These are phyloP conservation scores for Populus hybrid DNA, from an alignment of 441 rosid species.

Conservation along the genomic window DNA sequence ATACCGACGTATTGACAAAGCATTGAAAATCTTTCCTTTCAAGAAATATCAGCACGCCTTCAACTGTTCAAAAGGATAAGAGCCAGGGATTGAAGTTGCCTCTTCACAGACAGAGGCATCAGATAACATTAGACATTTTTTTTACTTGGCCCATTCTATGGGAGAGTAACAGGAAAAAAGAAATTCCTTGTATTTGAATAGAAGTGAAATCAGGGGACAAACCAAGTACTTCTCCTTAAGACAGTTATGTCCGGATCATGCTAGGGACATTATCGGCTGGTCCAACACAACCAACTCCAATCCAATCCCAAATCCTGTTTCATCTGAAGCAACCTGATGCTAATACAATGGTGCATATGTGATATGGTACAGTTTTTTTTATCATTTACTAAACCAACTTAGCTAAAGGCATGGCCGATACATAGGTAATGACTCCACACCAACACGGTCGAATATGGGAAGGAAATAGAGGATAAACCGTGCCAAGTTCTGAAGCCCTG, in stretches of 20 bases:
- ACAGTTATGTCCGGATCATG: background rate
- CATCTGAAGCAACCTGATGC: background rate
- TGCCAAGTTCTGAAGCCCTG: background rate
- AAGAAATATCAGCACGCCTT: background rate
- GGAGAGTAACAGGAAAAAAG: background rate
- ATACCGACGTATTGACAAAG: slow-evolving; percentile 17
- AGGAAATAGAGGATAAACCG: background rate
- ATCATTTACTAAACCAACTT: background rate
- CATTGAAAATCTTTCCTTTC: background rate
- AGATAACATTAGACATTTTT: background rate
- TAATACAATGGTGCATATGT: background rate
- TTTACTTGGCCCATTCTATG: slow-evolving; percentile 12
- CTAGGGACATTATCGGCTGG: background rate
- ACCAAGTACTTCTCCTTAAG: background rate
- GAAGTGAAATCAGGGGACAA: slow-evolving; percentile 7
- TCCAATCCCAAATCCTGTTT: background rate
- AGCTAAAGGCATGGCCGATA: background rate
- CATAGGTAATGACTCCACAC: background rate
- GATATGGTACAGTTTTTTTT: background rate
- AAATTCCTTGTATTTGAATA: background rate
- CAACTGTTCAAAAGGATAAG: slow-evolving; percentile 11
- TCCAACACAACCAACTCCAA: background rate
- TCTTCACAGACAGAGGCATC: slow-evolving; percentile 22
- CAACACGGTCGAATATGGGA: background rate
- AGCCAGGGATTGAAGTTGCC: slow-evolving; percentile 17